These are phyloP conservation scores for Magnusiomyces ingens DNA, from an alignment of 1,139 yeast genomes.

Conservation along the genomic window DNA sequence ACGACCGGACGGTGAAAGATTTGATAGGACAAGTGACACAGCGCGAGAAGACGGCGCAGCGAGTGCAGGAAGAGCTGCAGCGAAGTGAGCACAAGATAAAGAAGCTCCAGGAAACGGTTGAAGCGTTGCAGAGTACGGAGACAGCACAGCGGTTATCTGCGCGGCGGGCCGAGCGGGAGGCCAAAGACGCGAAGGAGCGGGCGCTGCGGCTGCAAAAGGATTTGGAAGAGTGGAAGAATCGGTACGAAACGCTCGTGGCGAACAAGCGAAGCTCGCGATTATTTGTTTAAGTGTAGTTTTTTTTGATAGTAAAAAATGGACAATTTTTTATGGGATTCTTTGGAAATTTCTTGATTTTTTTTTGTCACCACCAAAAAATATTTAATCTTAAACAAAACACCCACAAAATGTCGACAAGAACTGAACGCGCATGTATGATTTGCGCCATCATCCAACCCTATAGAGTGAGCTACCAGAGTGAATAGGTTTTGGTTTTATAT, in stretches of 20 bases:
- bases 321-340: background rate
- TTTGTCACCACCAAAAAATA: background rate
- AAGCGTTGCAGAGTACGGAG: constrained; percentile 39
- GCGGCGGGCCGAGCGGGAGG: constrained; percentile 43
- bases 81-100: constrained; percentile 34
- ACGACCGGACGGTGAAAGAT: constrained; percentile 30
- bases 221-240: constrained; percentile 52
- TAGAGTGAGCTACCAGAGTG: constrained; percentile 35
- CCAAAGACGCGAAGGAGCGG: constrained; percentile 48
- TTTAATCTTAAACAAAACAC: background rate
- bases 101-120: constrained; percentile 36
- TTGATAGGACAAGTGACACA: constrained; percentile 25
- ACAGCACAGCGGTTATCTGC: constrained; percentile 38
- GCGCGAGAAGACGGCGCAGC: constrained; percentile 25
- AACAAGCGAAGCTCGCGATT: constrained; percentile 3
- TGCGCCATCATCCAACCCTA: constrained; percentile 87
- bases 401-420: constrained; percentile 46
- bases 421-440: constrained; percentile 95
- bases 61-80: constrained; percentile 29
- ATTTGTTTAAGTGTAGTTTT: background rate
- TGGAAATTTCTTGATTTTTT: background rate
- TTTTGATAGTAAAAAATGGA: background rate
- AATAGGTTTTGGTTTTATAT: background rate
- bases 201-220: constrained; percentile 57
- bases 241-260: constrained; percentile 29